Percentiles rank a stretch among this genome's conserved stretches.
These are phyloP conservation scores for Abrus pulchellus DNA, from an alignment of 306 rosid genomes.

Conservation along the genomic window DNA sequence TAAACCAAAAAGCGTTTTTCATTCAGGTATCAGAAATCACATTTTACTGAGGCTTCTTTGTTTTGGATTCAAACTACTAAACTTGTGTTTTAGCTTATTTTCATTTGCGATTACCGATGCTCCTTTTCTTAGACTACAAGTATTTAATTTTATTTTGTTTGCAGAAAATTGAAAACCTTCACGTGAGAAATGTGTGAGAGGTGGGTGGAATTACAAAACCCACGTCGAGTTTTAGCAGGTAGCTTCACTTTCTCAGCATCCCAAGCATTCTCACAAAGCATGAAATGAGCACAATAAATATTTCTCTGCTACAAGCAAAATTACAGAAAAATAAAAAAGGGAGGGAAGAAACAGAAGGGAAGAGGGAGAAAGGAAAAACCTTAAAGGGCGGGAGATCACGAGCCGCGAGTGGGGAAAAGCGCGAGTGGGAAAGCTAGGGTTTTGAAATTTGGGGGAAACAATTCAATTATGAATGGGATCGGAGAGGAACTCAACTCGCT, in stretches of 20 bases:
- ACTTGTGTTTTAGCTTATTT: neutral
- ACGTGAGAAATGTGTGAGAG: neutral
- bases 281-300: neutral
- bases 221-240: neutral
- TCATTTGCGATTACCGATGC: neutral
- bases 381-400: conserved; percentile 50
- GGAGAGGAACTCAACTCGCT: conserved; percentile 62
- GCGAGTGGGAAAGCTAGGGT: conserved; percentile 67
- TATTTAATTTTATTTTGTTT: neutral
- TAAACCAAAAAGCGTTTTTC: conserved; percentile 12
- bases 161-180: conserved; percentile 9
- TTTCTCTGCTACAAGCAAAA: neutral
- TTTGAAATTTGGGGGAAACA: conserved; percentile 52
- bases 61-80: neutral
- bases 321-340: neutral
- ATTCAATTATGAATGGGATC: conserved; percentile 52
- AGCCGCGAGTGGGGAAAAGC: conserved; percentile 60
- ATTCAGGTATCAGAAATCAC: conserved; percentile 30
- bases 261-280: conserved; percentile 36
- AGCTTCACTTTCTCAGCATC: conserved; percentile 10
- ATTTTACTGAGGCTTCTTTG: neutral
- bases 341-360: neutral
- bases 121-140: conserved; percentile 41
- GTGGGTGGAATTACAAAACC: conserved; percentile 31
- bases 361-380: conserved; percentile 36